Evolutionary conservation across 176 grass and related monocot species (phyloP).

Genomic region (Hsuehochloa calcarea): DNA sequence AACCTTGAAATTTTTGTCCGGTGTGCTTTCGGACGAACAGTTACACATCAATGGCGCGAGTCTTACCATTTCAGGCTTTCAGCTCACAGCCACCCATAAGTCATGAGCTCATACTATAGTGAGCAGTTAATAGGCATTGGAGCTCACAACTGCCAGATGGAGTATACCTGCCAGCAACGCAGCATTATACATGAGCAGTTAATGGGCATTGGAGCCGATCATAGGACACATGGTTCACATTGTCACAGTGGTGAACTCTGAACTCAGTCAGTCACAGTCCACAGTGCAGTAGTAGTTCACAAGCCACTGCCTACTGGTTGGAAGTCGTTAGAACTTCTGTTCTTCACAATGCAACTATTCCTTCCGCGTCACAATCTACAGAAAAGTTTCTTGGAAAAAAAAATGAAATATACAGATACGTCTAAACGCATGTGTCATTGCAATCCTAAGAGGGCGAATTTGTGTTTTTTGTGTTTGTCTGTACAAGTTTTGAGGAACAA

Average conservation of each 20-base stretch:
- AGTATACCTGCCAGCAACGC: background rate
- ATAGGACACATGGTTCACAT: background rate
- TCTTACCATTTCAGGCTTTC: background rate
- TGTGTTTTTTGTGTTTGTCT: background rate
- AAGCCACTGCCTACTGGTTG: background rate
- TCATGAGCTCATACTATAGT: background rate
- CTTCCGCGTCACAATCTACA: background rate
- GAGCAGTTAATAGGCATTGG: background rate
- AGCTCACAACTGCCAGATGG: background rate
- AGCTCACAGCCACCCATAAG: background rate
- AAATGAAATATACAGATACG: background rate
- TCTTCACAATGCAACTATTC: background rate
- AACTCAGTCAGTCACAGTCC: background rate
- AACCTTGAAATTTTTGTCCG: background rate
- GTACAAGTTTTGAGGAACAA: background rate
- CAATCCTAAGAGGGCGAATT: background rate
- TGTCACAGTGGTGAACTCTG: background rate
- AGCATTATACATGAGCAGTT: background rate
- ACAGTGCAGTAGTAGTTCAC: too few species aligned
- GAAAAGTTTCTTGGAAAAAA: too few species aligned
- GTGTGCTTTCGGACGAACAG: background rate
- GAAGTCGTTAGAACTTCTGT: background rate
- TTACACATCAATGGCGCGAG: background rate
- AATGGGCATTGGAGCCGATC: background rate
- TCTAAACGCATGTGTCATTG: background rate